Percentiles rank a stretch among this genome's conserved stretches.
Conservation (phyloP, 495 filamentous ascomycete genomes). For the Trichocladium antarcticum region DNA sequence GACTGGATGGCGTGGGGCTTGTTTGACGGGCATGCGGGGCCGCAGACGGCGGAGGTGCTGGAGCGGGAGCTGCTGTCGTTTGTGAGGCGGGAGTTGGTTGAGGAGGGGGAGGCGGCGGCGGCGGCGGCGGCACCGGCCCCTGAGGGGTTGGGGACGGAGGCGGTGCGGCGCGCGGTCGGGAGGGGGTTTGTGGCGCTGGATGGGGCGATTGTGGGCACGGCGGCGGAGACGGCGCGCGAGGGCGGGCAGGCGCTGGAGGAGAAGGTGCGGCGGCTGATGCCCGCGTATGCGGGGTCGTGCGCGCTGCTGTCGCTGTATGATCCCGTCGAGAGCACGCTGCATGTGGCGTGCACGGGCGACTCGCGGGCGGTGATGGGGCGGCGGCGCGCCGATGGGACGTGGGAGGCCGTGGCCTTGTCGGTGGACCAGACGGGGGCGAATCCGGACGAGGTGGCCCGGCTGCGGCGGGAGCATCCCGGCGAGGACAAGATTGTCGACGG, state of each 20-base stretch:
- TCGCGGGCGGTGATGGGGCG: slow-evolving; percentile 51
- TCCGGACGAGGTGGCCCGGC: slow-evolving; percentile 37
- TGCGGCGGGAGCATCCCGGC: slow-evolving; percentile 46
- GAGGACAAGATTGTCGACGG: slow-evolving; percentile 43
- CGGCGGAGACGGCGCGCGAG: slow-evolving; percentile 25
- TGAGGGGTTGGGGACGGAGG: background rate
- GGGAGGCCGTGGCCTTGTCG: slow-evolving; percentile 42
- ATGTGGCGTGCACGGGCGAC: slow-evolving; percentile 44
- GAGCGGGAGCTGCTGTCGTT: slow-evolving; percentile 10
- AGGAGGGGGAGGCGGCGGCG: background rate
- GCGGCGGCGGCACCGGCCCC: too few species aligned
- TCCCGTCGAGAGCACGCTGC: slow-evolving; percentile 34
- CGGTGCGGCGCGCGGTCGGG: slow-evolving; percentile 27
- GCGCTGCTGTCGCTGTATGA: slow-evolving; percentile 50
- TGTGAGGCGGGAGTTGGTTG: background rate
- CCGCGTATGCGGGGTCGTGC: slow-evolving; percentile 47
- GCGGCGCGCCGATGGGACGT: slow-evolving; percentile 33
- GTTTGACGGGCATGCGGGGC: slow-evolving; percentile 13
- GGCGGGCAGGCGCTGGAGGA: background rate
- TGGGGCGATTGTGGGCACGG: slow-evolving; percentile 36
- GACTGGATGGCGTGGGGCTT: slow-evolving; percentile 33
- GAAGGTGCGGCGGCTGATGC: slow-evolving; percentile 11
- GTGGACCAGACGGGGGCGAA: slow-evolving; percentile 50
- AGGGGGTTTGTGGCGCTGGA: slow-evolving; percentile 43
- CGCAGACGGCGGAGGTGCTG: slow-evolving; percentile 5